Evolutionary conservation across 2,329 filamentous ascomycete species (phyloP).

Genomic region (Aspergillus flavus): DNA sequence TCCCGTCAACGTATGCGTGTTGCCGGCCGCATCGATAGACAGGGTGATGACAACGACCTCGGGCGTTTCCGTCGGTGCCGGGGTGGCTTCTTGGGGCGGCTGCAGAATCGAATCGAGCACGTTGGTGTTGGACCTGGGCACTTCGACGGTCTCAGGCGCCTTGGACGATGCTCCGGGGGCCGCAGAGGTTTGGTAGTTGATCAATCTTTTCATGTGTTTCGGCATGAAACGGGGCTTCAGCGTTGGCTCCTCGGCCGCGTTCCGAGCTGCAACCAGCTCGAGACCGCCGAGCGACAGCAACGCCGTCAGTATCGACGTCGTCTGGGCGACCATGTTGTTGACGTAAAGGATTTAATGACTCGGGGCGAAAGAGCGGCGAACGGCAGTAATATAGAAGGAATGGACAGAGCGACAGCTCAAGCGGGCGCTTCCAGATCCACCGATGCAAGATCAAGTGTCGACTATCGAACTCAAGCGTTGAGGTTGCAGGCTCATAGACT

Average conservation of each 20-base stretch:
- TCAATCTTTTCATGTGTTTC: slow-evolving; percentile 34
- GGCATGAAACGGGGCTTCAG: slow-evolving; percentile 39
- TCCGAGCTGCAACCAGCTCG: slow-evolving; percentile 36
- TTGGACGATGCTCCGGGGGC: neutral
- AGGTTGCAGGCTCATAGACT: slow-evolving; percentile 15
- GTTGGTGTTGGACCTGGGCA: slow-evolving; percentile 9
- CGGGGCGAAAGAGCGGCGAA: slow-evolving; percentile 9
- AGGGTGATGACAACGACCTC: slow-evolving; percentile 23
- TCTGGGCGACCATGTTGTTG: slow-evolving; percentile 34
- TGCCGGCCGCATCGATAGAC: slow-evolving; percentile 26
- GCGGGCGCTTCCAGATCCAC: slow-evolving; percentile 9
- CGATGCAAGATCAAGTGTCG: slow-evolving; percentile 14
- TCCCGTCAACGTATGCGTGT: slow-evolving; percentile 27
- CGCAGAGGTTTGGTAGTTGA: slow-evolving; percentile 12
- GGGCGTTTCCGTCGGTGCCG: slow-evolving; percentile 10
- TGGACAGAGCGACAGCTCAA: slow-evolving; percentile 29
- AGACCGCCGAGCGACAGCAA: slow-evolving; percentile 37
- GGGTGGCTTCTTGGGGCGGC: neutral
- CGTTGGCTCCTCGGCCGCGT: slow-evolving; percentile 26
- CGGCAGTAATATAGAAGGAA: slow-evolving; percentile 21
- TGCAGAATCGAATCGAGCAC: slow-evolving; percentile 1
- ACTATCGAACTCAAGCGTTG: slow-evolving; percentile 13
- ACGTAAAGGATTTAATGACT: slow-evolving; percentile 11
- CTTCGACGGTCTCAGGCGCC: neutral
- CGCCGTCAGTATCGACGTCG: slow-evolving; percentile 34